Evolutionary conservation across 805 yeast genomes (phyloP), one percentile per base, ranked within the genome.

Genomic region (Ogataea allantospora): DNA sequence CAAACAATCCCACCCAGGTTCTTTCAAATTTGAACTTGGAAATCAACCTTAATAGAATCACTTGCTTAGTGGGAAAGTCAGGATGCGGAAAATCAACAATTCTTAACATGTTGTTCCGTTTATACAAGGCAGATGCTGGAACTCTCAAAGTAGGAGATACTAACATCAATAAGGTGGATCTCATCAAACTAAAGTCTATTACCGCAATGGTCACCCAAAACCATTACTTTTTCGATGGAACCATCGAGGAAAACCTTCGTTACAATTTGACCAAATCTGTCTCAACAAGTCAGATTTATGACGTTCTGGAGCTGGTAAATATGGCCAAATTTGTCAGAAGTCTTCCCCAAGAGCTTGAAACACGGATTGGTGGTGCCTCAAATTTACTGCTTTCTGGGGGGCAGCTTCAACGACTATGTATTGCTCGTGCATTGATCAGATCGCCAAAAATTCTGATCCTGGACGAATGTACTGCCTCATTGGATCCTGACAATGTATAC

Each of bases 41-140:
- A 0, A 55, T 89, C 2, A 19, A 51, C 0, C 50, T 62, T 8
- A 74, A 76, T 13, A 75, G 77, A 39, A 65, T 75, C 0, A 66
- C 83, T 14, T 93, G 86, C 0, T 59, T 93, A 1, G 76, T 81
- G 3, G 99, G 99, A 0, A 78, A 75, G 23, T 86, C 97, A 2
- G 99, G 99, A 0, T 73, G 83, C 10, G 99, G 99, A 0, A 93
- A 93, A 59, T 83, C 96, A 0, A 88, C 98, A 0, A 44, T 91
- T 1, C 61, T 78, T 0, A 65, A 71, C 1, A 49, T 89, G 9
- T 46, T 89, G 0, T 59, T 79, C 2, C 65, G 82, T 33, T 58
- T 89, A 1, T 77, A 77, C 43, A 37, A 43, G 7, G 57, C 56
- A 1, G 62, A 69, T 2, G 47, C 60, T 3, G 46, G 60, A 0